Evolutionary conservation across 495 filamentous ascomycete genomes (phyloP), one percentile per base, ranked within the genome.

Genomic region (Pyrenopolyporus hunteri): DNA sequence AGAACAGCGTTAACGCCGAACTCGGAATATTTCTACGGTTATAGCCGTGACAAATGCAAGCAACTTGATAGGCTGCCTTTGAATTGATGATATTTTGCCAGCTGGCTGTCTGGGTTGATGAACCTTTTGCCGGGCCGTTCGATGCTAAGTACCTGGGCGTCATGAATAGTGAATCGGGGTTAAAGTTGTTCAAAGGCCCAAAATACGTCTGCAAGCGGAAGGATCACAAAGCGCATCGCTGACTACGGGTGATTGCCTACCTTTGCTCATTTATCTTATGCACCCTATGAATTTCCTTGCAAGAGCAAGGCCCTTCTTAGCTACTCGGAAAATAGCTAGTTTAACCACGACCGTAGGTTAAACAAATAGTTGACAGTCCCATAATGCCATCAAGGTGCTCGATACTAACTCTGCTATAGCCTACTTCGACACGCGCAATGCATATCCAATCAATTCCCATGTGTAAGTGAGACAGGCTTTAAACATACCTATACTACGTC

Each of bases 391-490:
- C 26, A 43, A 61, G 39, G 31, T 16, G 62, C 37, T 48, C 52
- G 31, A 33, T 31, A 20, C 25, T 40, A 36, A 47, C 42, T 68
- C 54, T 61, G 48, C 55, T 43, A 31, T 57, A 78, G 77, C 71
- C 70, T 48, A 50, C 65, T 46, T 51, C 57, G 51, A 46, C 64
- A 29, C 79, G 82, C 74, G 73, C 72, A 63, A 98, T 98, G 94
- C 92, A 97, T 87, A 89, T 98, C 75, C 85, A 92, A 73, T 92
- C 91, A 52, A 96, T 98, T 78, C 94, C 94, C 28, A 98, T 98
- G 94, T 98, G 93, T 97, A 86, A 69, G 90, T 83, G 14, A 10
- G 31, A 52, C 11, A 9, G n/a, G 14, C 23, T n/a, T 5, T 33
- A 4, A 50, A 19, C 14, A 50, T 45, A 39, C 28, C 11, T 20